Evolutionary conservation across 2,329 filamentous ascomycete genomes (phyloP), one percentile per base, ranked within the genome.

Genomic region (Venturia carpophila): DNA sequence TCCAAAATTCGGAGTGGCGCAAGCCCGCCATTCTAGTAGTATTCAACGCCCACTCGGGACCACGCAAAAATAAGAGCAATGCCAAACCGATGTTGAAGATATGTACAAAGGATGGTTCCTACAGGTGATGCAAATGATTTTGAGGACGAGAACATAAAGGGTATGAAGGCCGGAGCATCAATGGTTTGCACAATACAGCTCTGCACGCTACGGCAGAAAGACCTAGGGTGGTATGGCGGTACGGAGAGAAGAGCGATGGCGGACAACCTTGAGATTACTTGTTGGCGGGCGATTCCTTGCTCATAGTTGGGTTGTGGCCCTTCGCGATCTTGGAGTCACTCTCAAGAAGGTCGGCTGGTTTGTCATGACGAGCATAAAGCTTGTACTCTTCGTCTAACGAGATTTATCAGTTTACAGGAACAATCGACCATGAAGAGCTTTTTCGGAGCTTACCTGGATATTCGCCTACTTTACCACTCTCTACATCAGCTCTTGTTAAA

Each of bases 401-500:
- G 69, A 71, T 75, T 4, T 5, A 58, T 73, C 73, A 19, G 76
- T 71, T 27, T 71, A 69, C 15, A n/a, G 52, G 7, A 43, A 61
- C 15, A n/a, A 4, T 42, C 41, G 24, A 19, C 10, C 10, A 27
- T 27, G 39, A 67, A 4, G 47, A 27, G 21, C 11, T 13, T 15
- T 15, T 21, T 10, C 24, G 10, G 43, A 30, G 73, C 75, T 71
- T 69, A 79, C 77, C 78, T 69, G 60, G 42, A 56, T 73, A 73
- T 47, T 79, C 77, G 42, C 78, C 78, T 5, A 80, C 79, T 65
- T 77, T 77, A 2, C 85, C 85, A 61, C 71, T 78, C 75, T 86
- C 83, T 7, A 87, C 84, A 24, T 87, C 83, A 69, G 80, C 78
- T 66, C 85, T 77, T 3, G 80, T 82, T 66, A 87, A 73, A 17